Base-by-base conservation (phyloP, 2,329 filamentous ascomycete genomes). In the Bertia moriformis region DNA sequence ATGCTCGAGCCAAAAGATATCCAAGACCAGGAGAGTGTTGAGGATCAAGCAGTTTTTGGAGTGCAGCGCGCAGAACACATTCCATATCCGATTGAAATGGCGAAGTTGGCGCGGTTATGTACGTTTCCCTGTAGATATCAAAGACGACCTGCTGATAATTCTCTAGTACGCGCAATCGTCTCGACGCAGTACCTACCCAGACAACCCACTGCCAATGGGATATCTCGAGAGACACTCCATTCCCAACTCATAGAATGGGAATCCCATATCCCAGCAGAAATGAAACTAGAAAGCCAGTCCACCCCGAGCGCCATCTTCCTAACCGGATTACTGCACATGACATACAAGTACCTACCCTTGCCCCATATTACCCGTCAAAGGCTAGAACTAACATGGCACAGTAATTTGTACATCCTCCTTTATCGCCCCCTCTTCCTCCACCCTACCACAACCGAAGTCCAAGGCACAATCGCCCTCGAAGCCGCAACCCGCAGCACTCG, bases 331-430 rank as follows among this genome's bases (percentile, higher is more conserved):
- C 50, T 67, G 2, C 61, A 66, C 39, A 54, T 66, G 33, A 58
- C 61, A 0, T 65, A 62, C 42, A 65, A 66, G 57, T 59, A 48
- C n/a, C 47, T 38, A 4, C n/a, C n/a, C n/a, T n/a, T n/a, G n/a
- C n/a, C 15, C 4, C 15, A 3, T 17, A 12, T 13, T 38, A 18
- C 15, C 18, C 24, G 12, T 4, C 4, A 38, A n/a, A n/a, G n/a
- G n/a, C n/a, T n/a, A n/a, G n/a, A n/a, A n/a, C 18, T 17, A 15
- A 12, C 32, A 17, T 15, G 19, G 41, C 22, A 29, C 38, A 60
- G 57, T 44, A 65, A 68, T 42, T 46, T 67, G 0, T 57, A 63
- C 10, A 60, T 67, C 17, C 50, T 67, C 0, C 54, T 68, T 1
- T 59, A 66, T 41, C 55, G 65, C 18, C 57, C 58, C 0, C 55